phyloP scores from a whole-genome alignment of 1,284 basidiomycete species.

The Peniophora sp. region DNA sequence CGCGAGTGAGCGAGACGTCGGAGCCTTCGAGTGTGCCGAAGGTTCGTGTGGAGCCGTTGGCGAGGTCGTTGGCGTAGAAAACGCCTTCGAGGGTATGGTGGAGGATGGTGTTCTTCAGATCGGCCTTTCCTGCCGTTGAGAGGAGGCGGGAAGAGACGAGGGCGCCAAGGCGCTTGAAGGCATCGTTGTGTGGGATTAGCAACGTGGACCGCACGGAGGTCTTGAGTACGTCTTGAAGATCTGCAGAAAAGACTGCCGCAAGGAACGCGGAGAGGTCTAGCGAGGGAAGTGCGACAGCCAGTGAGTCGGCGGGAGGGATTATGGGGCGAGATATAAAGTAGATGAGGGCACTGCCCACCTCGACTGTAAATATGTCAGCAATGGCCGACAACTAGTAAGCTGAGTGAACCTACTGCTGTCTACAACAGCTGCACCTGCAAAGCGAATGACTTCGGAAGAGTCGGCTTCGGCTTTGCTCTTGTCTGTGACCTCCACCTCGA shows the following conservation, averaged over 20 bases:
- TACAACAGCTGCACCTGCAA: slow-evolving; percentile 79
- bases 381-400: too few relatives aligned
- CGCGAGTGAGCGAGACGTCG: slow-evolving; percentile 54
- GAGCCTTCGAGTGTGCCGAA: slow-evolving; percentile 70
- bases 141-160: slow-evolving; percentile 87
- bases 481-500: slow-evolving; percentile 60
- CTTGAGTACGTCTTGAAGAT: slow-evolving; percentile 66
- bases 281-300: slow-evolving; percentile 78
- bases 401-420: too few relatives aligned
- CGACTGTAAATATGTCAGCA: slow-evolving; percentile 37
- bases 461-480: slow-evolving; percentile 30
- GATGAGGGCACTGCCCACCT: slow-evolving; percentile 73
- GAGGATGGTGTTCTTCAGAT: slow-evolving; percentile 75
- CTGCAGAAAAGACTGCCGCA: slow-evolving; percentile 81
- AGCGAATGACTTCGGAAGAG: slow-evolving; percentile 51
- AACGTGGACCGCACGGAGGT: slow-evolving; percentile 69
- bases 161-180: slow-evolving; percentile 78
- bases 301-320: slow-evolving; percentile 72
- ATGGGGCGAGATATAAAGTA: slow-evolving; percentile 87
- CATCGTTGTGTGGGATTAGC: slow-evolving; percentile 83
- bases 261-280: slow-evolving; percentile 86
- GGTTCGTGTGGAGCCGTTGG: slow-evolving; percentile 57
- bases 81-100: slow-evolving; percentile 82
- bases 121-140: slow-evolving; percentile 62
- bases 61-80: slow-evolving; percentile 62